A percentile compares a stretch with the other conserved stretches of the same genome.
phyloP scores from a whole-genome alignment of 2,329 filamentous ascomycete genomes.

The Neonectria magnoliae region DNA sequence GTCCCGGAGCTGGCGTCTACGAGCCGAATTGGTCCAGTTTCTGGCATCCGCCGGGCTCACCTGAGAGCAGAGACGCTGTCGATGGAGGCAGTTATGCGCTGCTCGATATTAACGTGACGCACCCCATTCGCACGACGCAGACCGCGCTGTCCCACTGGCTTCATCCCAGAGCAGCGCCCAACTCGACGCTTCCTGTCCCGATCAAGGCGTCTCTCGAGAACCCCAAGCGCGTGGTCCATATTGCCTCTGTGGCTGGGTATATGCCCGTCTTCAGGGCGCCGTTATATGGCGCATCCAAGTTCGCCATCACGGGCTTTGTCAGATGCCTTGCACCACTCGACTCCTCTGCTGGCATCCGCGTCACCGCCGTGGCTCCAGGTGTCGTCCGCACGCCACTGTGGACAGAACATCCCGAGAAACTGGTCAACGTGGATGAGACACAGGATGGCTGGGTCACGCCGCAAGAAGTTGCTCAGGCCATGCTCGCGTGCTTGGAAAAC shows the following conservation, averaged over 20 bases:
- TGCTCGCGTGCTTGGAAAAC: slow-evolving; percentile 52
- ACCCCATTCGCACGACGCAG: slow-evolving; percentile 54
- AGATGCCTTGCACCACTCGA: slow-evolving; percentile 53
- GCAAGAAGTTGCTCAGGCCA: slow-evolving; percentile 54
- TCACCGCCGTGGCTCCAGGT: slow-evolving; percentile 57
- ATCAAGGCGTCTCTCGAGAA: slow-evolving; percentile 35
- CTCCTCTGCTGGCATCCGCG: slow-evolving; percentile 46
- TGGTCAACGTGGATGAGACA: slow-evolving; percentile 47
- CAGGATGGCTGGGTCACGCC: slow-evolving; percentile 55
- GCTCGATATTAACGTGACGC: slow-evolving; percentile 54
- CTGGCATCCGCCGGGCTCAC: slow-evolving; percentile 53
- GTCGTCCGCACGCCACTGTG: slow-evolving; percentile 57
- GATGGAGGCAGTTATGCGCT: slow-evolving; percentile 47
- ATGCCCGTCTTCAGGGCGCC: slow-evolving; percentile 47
- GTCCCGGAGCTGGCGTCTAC: slow-evolving; percentile 58
- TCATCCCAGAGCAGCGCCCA: slow-evolving; percentile 31
- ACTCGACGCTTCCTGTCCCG: slow-evolving; percentile 5
- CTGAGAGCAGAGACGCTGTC: slow-evolving; percentile 44
- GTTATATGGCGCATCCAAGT: slow-evolving; percentile 53
- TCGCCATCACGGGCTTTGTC: slow-evolving; percentile 52
- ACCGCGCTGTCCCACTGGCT: slow-evolving; percentile 53
- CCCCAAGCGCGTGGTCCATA: slow-evolving; percentile 51
- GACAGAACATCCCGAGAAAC: slow-evolving; percentile 56
- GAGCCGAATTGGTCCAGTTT: slow-evolving; percentile 57
- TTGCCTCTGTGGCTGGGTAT: slow-evolving; percentile 51